Base-by-base conservation (phyloP, 805 yeast genomes). In the Candida methanosorbosa region DNA sequence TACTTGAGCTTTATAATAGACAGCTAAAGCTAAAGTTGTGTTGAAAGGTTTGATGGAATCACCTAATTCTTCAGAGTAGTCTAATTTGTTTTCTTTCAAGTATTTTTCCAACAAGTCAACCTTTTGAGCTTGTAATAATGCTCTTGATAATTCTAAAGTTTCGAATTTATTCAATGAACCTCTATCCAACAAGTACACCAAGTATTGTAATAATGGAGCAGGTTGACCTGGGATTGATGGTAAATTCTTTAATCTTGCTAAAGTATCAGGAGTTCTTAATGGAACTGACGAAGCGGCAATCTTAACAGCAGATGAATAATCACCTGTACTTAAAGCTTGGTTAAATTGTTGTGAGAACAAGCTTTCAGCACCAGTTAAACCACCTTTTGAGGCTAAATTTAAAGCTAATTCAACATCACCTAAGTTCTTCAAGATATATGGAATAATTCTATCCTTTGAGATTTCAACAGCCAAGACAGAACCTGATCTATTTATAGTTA, bases 31-130 rank as follows among this genome's bases (percentile, higher is more conserved):
- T 46, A 92, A 68, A 20, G 88, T 75, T 12, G 82, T 64, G 49
- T 90, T 97, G 53, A 75, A 76, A 30, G 94, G 85, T 53, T 90
- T 86, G 43, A 92, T 92, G 52, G 87, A 73, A 56, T 92, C 99
- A 66, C 98, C 99, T 45, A 92, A 72, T 61, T 88, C 97, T 64
- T 92, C 99, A n/a, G 95, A 84, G 34, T 82, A 78, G 42, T 90
- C 88, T 46, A 92, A 73, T 61, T 92, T 92, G 57, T 87, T 94
- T 61, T 92, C 97, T 57, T 81, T 82, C 59, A 92, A 74, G 88
- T 97, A 92, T 65, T 90, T 92, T 63, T 92, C 98, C 45, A 92
- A 79, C 44, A 94, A 68, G 43, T 85, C 94, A 53, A 84, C 81
- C 57, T 96, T 82, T 59, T 86, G 94, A 66, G 88, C 97, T 63